Evolutionary conservation across 345 rosid species (phyloP).

Genomic region (Lepidium africanum): DNA sequence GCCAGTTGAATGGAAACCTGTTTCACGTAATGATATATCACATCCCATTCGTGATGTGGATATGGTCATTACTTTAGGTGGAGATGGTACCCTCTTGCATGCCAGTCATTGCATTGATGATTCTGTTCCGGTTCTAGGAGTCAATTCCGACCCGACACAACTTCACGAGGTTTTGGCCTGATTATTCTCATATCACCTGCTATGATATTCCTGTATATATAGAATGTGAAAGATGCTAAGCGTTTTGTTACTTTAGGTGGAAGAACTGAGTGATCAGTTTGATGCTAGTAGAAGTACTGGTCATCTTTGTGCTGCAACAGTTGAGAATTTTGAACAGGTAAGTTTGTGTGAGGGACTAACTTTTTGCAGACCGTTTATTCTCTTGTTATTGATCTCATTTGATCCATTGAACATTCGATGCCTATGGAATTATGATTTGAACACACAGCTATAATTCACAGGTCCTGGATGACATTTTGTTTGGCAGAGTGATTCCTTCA

Average conservation of each 20-base stretch:
- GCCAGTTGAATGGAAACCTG: constrained; percentile 57
- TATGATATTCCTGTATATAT: not conserved
- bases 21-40: constrained; percentile 47
- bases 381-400: not conserved
- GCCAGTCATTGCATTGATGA: constrained; percentile 86
- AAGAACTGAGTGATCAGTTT: constrained; percentile 52
- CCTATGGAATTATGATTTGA: not conserved
- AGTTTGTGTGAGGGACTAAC: not conserved
- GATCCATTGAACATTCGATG: not conserved
- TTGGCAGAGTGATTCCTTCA: constrained; percentile 39
- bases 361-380: not conserved
- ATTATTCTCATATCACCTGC: not conserved
- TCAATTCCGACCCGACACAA: constrained; percentile 88
- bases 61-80: constrained; percentile 85
- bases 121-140: constrained; percentile 69
- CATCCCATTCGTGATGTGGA: constrained; percentile 56
- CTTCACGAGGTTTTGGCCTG: constrained; percentile 51
- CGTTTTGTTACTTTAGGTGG: constrained; percentile 41
- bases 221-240: not conserved
- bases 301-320: constrained; percentile 78
- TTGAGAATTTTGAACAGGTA: constrained; percentile 75
- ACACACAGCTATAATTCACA: constrained; percentile 20
- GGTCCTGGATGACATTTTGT: constrained; percentile 73
- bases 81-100: constrained; percentile 92
- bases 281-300: constrained; percentile 89